Base-by-base conservation (phyloP, 495 filamentous ascomycete genomes). In the Penicillium silybi region DNA sequence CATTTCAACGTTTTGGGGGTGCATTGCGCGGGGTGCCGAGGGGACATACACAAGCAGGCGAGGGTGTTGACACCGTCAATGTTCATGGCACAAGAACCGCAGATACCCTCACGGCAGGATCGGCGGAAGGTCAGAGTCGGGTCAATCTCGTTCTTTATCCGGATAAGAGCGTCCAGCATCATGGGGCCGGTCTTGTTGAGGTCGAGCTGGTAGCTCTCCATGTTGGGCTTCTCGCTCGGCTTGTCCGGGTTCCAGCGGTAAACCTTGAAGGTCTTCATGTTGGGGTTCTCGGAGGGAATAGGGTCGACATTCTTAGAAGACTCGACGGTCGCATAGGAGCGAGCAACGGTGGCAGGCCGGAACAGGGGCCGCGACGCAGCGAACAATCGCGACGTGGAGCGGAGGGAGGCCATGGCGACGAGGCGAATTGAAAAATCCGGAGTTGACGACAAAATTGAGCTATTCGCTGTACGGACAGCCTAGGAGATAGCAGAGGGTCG, bases 61-160 rank as follows among this genome's bases (percentile, higher is more conserved):
- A 98, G 75, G 41, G 92, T 97, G 75, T 98, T 98, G 61, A 87
- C 84, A 62, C 93, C 93, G 71, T 97, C 92, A 70, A 98, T 96
- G 79, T 98, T 98, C 93, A 98, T 98, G 50, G 93, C 93, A 68
- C 93, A 98, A 67, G 88, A 92, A 47, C 93, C 93, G 66, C 93
- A 98, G 66, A 98, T 98, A 53, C 93, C 93, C 80, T 98, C 93
- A 73, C 93, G 75, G 78, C 93, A 98, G 64, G 88, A 92, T 65
- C 93, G 75, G 58, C 93, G 81, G 79, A 98, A 98, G 41, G 93
- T 98, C 63, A 98, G 73, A 34, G 93, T 97, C 19, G 93, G 93
- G 71, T 98, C 93, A 26, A 95, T 66, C 80, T 98, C 93, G 74
- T 98, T 98, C 90, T 98, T 98, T 77, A 98, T 93, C 57, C 92